Base-by-base conservation (phyloP, 164 flowering plant species). In the Berberis vulgaris region DNA sequence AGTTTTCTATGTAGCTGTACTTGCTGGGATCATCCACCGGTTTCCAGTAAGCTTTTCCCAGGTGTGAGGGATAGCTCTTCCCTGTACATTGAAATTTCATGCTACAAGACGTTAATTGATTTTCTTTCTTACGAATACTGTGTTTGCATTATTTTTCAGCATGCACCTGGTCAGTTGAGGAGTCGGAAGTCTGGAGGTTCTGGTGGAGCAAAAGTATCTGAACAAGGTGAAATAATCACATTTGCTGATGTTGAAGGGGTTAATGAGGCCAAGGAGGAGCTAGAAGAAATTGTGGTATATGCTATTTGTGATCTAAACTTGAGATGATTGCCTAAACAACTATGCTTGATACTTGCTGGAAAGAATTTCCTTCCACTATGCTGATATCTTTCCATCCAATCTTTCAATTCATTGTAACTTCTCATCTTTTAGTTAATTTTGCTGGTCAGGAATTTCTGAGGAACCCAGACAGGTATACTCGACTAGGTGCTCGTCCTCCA, bases 171-270 rank as follows among this genome's bases (percentile, higher is more conserved):
- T 57, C 99, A 89, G 76, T 77, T 94, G 70, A 83, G 99, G 74
- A 86, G 65, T 70, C 91, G 96, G 49, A 94, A 91, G 62, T 71
- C 95, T 68, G 89, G 86, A 59, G 77, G 78, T 71, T 70, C 89
- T 67, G 81, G 85, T 56, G 90, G 89, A 40, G 65, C 85, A 49
- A 88, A 88, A 84, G 86, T 73, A 10, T 68, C 95, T 72, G 96
- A 87, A 63, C 91, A 86, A 62, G 88, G 91, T 54, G 99, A 89
- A 66, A 63, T 75, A 39, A 66, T 94, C 64, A 88, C 91, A 26
- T 94, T 94, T 85, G 79, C 95, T 71, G 99, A 94, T 79, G 96
- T 94, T 76, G 99, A 97, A 5, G 99, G 99, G 63, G 99, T 94
- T 70, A 97, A 94, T 72, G 99, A 94, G 78, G 99, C 99, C 40